Percentiles rank a stretch among this genome's conserved stretches.
phyloP scores from a whole-genome alignment of 768 basidiomycete species.

The Xerocomellus chrysenteron region DNA sequence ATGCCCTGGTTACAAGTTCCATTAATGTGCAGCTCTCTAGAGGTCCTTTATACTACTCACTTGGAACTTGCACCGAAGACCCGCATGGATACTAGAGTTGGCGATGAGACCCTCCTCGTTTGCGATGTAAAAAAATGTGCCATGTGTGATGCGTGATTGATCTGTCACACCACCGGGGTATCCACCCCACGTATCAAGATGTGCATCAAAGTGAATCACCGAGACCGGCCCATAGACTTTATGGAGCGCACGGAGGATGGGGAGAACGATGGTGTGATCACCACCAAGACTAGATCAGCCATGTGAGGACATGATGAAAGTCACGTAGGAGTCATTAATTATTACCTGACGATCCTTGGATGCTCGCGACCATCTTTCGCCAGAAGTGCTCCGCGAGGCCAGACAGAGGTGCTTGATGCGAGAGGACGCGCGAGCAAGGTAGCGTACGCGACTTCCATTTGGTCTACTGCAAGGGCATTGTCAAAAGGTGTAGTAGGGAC shows the following conservation, averaged over 20 bases:
- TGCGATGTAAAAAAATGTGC: constrained; percentile 83
- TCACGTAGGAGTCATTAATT: background rate
- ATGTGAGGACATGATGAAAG: background rate
- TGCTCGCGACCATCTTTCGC: constrained; percentile 62
- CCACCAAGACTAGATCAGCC: constrained; percentile 55
- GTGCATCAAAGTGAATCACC: constrained; percentile 83
- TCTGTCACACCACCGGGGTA: constrained; percentile 43
- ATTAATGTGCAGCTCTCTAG: background rate
- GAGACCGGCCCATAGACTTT: constrained; percentile 79
- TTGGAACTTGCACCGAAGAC: constrained; percentile 74
- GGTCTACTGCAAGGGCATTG: constrained; percentile 78
- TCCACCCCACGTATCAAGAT: constrained; percentile 61
- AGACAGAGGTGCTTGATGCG: constrained; percentile 21
- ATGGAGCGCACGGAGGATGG: constrained; percentile 77
- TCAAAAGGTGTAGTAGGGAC: constrained; percentile 80
- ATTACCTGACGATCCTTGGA: constrained; percentile 69
- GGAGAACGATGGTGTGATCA: constrained; percentile 86
- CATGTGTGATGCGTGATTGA: constrained; percentile 75
- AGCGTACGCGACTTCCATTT: constrained; percentile 84
- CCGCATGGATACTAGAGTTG: constrained; percentile 77
- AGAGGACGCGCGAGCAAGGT: constrained; percentile 65
- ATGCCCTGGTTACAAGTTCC: constrained; percentile 13
- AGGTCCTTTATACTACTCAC: constrained; percentile 38
- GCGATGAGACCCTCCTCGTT: constrained; percentile 74
- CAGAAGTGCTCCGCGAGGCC: constrained; percentile 32